phyloP scores from a whole-genome alignment of 768 basidiomycete genomes.

The Lenzites betulinus region DNA sequence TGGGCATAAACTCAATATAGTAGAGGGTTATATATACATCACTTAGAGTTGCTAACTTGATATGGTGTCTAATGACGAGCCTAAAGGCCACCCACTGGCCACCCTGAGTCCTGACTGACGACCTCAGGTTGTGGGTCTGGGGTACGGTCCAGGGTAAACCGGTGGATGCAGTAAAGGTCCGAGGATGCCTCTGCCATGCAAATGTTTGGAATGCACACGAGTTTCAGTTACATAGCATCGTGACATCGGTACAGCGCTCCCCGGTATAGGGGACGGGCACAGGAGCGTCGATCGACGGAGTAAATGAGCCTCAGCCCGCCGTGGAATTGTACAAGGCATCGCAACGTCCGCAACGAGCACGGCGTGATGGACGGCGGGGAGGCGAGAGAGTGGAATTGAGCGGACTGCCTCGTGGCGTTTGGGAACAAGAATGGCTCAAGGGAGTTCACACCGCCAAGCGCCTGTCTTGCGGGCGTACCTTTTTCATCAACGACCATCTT shows the following conservation, averaged over 20 bases:
- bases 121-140: too few relatives aligned
- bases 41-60: too few relatives aligned
- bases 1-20: too few relatives aligned
- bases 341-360: background rate
- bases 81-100: too few relatives aligned
- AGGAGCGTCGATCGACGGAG: conserved; percentile 4
- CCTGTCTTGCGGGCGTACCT: conserved; percentile 23
- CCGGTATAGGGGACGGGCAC: background rate
- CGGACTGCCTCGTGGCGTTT: conserved; percentile 19
- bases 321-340: too few relatives aligned
- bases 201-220: background rate
- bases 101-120: too few relatives aligned
- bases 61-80: too few relatives aligned
- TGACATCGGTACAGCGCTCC: background rate
- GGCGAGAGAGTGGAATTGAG: background rate
- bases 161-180: too few relatives aligned
- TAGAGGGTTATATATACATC: too few relatives aligned
- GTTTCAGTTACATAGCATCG: too few relatives aligned
- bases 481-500: conserved; percentile 36
- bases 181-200: background rate
- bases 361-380: background rate
- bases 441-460: conserved; percentile 22
- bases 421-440: conserved; percentile 3
- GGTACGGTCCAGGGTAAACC: too few relatives aligned
- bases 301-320: background rate